Base-by-base conservation (phyloP, 2,329 filamentous ascomycete species). In the Metarhizium robertsii region DNA sequence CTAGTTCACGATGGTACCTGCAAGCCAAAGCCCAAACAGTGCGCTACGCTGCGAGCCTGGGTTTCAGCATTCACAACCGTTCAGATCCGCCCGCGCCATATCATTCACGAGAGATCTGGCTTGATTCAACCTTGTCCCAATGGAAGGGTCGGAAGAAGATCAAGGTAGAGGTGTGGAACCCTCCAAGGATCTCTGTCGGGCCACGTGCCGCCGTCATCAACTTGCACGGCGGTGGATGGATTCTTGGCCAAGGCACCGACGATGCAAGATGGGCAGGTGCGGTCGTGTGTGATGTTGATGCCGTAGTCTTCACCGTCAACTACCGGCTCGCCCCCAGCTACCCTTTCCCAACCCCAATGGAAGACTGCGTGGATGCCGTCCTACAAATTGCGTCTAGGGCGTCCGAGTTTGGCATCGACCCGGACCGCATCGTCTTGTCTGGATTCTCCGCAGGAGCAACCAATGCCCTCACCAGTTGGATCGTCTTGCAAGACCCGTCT, bases 181-280 rank as follows among this genome's bases (percentile, higher is more conserved):
- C 73, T 43, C 69, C 69, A 43, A 66, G 66, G 49, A 62, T 64
- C 25, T 64, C 64, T 18, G 57, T 66, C 55, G 67, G 67, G 16
- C 65, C 67, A 32, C 76, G 74, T 58, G 76, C 83, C 0, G 79
- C 79, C 18, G 74, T 87, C 32, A 74, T 87, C 61, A 85, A 86
- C 65, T 85, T 84, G 62, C 85, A 88, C 62, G 84, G 84, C 30
- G 85, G 85, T 25, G 85, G 85, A 5, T 87, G 85, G 69, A 80
- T 83, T 6, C 69, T 86, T 36, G 85, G 85, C 13, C 75, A 76
- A 50, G 81, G 78, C 3, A 84, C 80, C 4, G 81, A 87, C 64
- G 84, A 87, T 63, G 78, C 81, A 14, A 75, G 82, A 46, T 86
- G 83, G 74, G 80, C 79, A 6, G 73, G 77, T 4, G 71, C 75